A percentile compares a stretch with the other conserved stretches of the same genome.
These are phyloP conservation scores for Epichloe baconii DNA, from an alignment of 2,329 filamentous ascomycete genomes.

Conservation along the genomic window DNA sequence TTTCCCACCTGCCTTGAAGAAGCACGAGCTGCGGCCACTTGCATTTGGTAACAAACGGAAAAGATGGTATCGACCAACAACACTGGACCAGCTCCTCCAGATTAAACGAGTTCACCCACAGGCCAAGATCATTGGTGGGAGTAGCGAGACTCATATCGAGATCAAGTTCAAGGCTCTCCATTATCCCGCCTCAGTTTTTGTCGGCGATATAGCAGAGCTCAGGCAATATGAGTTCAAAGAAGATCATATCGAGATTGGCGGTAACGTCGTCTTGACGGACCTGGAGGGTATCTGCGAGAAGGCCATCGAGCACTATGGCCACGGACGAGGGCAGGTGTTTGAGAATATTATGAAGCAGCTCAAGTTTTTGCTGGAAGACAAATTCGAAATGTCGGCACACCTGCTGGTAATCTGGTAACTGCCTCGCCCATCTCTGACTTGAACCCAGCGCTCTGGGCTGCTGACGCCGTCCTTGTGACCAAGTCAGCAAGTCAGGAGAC, in stretches of 20 bases:
- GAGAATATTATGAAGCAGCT: constrained; percentile 87
- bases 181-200: constrained; percentile 80
- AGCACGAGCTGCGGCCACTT: constrained; percentile 68
- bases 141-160: constrained; percentile 95
- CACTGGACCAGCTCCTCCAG: constrained; percentile 72
- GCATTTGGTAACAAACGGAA: constrained; percentile 92
- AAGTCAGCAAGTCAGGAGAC: constrained; percentile 61
- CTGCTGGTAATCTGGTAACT: constrained; percentile 85
- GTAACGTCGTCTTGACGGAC: constrained; percentile 85
- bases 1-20: constrained; percentile 75
- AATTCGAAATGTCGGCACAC: constrained; percentile 94
- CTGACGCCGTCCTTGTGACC: constrained; percentile 68
- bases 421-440: constrained; percentile 94
- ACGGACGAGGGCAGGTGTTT: constrained; percentile 62
- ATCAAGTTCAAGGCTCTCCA: constrained; percentile 94
- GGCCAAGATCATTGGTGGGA: constrained; percentile 90
- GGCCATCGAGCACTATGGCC: constrained; percentile 68
- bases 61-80: constrained; percentile 84
- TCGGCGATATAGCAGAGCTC: constrained; percentile 85
- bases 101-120: constrained; percentile 78
- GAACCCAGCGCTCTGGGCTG: constrained; percentile 85
- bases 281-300: constrained; percentile 73
- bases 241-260: constrained; percentile 79
- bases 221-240: constrained; percentile 69
- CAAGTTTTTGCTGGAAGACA: constrained; percentile 90